Percentiles rank a stretch among this genome's conserved stretches.
These are phyloP conservation scores for Spongospora subterranea DNA, from an alignment of 208 protist species.

Conservation along the genomic window DNA sequence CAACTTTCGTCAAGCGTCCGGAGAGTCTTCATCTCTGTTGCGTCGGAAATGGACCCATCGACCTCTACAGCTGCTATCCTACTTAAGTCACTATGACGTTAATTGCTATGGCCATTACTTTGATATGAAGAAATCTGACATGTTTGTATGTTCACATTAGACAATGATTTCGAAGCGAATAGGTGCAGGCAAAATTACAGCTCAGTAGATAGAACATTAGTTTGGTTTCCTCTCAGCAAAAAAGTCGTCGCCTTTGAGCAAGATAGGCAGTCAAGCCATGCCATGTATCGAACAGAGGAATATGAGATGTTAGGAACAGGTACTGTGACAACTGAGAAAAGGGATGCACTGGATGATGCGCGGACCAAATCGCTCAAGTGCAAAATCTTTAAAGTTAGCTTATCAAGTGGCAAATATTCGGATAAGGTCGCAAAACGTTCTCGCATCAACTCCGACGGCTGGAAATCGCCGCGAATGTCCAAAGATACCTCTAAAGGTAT, in stretches of 20 bases:
- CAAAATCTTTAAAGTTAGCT: constrained; percentile 28
- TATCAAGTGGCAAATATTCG: background rate
- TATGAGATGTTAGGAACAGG: constrained; percentile 18
- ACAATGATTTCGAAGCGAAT: too few relatives aligned
- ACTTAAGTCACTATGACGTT: too few relatives aligned
- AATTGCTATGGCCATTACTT: too few relatives aligned
- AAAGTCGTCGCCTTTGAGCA: background rate
- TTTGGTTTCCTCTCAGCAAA: constrained; percentile 12
- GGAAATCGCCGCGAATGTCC: background rate
- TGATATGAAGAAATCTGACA: too few relatives aligned
- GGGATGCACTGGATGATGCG: background rate
- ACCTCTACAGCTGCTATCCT: too few relatives aligned
- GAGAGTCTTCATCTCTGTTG: too few relatives aligned
- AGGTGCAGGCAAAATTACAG: too few relatives aligned
- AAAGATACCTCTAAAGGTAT: background rate
- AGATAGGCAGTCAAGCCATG: constrained; percentile 18
- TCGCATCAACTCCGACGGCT: background rate
- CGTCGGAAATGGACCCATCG: too few relatives aligned
- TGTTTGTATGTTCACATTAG: too few relatives aligned
- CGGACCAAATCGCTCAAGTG: background rate
- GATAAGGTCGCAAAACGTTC: background rate
- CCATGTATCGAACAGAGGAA: background rate
- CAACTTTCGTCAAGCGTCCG: too few relatives aligned
- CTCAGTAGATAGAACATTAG: constrained; percentile 7
- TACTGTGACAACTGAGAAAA: background rate